These are phyloP conservation scores for Petasospora rhodanensis DNA, from an alignment of 1,139 yeast species.

Conservation along the genomic window DNA sequence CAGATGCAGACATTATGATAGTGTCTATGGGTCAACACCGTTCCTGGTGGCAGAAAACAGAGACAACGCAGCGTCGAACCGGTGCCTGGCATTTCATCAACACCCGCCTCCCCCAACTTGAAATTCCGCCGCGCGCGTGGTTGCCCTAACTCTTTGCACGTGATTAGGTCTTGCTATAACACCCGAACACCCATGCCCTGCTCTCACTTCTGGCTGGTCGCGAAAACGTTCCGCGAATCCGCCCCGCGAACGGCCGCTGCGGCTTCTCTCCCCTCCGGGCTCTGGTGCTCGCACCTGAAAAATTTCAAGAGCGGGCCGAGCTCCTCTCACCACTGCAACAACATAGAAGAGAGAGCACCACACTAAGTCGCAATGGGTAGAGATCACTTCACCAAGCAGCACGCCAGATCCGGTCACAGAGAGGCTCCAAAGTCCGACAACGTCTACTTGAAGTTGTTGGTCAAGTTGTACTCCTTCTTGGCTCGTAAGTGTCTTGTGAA, in stretches of 20 bases:
- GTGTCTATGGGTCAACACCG: too few species aligned
- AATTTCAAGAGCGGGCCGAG: slow-evolving; percentile 5
- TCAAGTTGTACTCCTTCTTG: slow-evolving; percentile 96
- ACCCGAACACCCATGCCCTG: too few species aligned
- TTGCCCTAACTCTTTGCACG: neutral
- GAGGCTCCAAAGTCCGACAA: slow-evolving; percentile 99
- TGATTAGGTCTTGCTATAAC: neutral
- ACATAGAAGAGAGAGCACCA: slow-evolving; percentile 1
- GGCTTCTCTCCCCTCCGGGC: too few species aligned
- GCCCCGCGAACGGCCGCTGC: too few species aligned
- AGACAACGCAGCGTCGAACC: too few species aligned
- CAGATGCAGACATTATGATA: slow-evolving; percentile 19
- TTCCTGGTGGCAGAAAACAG: too few species aligned
- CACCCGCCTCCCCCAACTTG: too few species aligned
- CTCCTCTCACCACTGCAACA: slow-evolving; percentile 1
- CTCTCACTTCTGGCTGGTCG: too few species aligned
- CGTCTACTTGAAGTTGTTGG: slow-evolving; percentile 96
- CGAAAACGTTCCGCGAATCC: too few species aligned
- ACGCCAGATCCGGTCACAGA: slow-evolving; percentile 94
- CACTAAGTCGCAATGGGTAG: slow-evolving; percentile 70
- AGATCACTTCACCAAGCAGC: slow-evolving; percentile 96
- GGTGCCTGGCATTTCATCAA: too few species aligned
- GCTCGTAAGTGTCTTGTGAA: slow-evolving; percentile 73
- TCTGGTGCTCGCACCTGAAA: too few species aligned
- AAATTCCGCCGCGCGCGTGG: neutral